Evolutionary conservation across 495 filamentous ascomycete genomes (phyloP), one percentile per base, ranked within the genome.

Genomic region (Trichoderma asperelloides): DNA sequence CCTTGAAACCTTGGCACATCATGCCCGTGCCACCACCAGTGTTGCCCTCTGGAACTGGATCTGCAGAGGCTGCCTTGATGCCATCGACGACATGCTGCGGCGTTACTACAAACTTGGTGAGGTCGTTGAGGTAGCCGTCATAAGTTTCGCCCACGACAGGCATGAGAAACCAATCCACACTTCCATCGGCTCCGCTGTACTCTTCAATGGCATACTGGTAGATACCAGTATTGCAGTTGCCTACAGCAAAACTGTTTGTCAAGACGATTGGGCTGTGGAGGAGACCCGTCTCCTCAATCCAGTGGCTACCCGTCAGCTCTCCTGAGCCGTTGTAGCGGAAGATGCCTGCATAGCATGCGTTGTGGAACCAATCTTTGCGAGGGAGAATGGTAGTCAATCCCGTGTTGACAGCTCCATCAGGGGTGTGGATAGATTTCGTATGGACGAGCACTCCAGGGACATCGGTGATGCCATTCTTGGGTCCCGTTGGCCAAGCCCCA

Each of bases 271-370:
- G 83, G 1, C 79, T 79, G 66, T 80, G 77, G 0, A 82, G 71
- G 7, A 82, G 71, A 1, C 83, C 81, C 0, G 81, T 84, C 68
- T 86, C 83, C 2, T 79, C 78, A 67, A 86, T 79, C 80, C 80
- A 83, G 67, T 83, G 79, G 21, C 72, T 75, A 11, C 82, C 82
- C 0, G 83, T 86, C 73, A 86, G 76, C 68, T 85, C 82, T 25
- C 83, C 82, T n/a, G 76, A 77, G 65, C 83, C 82, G 69, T 86
- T 86, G 75, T 85, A 83, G 67, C 76, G 76, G 72, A 82, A 83
- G 49, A 82, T 71, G 5, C 81, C 79, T 5, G 83, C 80, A 60
- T 79, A 80, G 71, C 78, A 83, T 40, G 78, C 81, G 0, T 78
- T 71, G 69, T 81, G 63, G 69, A 81, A 82, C 75, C 78, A 82